Evolutionary conservation across 2,329 filamentous ascomycete genomes (phyloP), one percentile per base, ranked within the genome.

Genomic region (Rutstroemia sp.): DNA sequence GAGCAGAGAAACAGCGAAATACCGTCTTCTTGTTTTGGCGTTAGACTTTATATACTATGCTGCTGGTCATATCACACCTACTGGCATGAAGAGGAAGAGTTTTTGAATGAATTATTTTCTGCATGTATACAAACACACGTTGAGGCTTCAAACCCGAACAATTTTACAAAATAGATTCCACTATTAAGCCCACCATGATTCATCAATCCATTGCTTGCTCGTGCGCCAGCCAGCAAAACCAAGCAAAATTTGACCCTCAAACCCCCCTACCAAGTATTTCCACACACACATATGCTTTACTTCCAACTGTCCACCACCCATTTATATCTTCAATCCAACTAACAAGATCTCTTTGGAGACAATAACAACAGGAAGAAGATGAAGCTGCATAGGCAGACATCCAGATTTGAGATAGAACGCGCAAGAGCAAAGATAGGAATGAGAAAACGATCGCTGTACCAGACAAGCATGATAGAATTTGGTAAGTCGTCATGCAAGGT

Each of bases 391-490:
- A 38, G 30, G 17, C 54, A 57, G 52, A 51, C 57, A 51, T 58
- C 58, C 57, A 51, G 30, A 45, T 56, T 40, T 19, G 27, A 42
- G 48, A 54, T 39, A 53, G 39, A 58, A 62, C 48, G 59, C 51
- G 58, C 54, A 56, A 61, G 48, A 48, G 40, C 45, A 38, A 55
- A 53, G 39, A 56, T 54, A 53, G 57, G 59, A 59, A 60, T 57
- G 51, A 58, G 57, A 65, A 66, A 67, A 64, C 65, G 73, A 79
- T 78, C 77, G 77, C 75, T 80, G 79, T 81, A 74, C 80, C 77
- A 76, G 79, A 81, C 78, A 79, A 70, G 76, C 76, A 80, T 75
- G 76, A 80, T 76, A 76, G 75, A 76, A 60, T 57, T 53, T 59
- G 59, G 62, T 57, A 60, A 63, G 76, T 80, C 75, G 76, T 80